Conservation (phyloP, 116 monocot genomes). For the Posidonia oceanica region DNA sequence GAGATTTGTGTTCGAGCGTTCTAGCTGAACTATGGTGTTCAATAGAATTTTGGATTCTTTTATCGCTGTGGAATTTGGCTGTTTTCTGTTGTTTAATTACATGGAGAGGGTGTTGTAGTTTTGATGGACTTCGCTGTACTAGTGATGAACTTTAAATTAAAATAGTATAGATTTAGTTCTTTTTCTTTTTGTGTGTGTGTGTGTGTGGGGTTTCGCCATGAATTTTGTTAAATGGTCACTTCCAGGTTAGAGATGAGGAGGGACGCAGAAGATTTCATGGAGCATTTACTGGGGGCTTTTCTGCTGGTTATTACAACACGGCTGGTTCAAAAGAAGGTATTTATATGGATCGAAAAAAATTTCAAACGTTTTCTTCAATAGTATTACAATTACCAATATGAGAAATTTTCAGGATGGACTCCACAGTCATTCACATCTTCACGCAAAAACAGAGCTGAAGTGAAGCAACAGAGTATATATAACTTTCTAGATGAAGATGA, state of each 20-base stretch:
- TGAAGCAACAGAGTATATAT: conserved; percentile 68
- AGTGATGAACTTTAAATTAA: too few species aligned
- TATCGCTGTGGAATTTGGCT: too few species aligned
- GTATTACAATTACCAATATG: background rate
- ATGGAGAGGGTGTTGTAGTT: too few species aligned
- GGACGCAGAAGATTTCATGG: conserved; percentile 97
- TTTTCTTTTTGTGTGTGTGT: too few species aligned
- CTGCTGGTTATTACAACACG: conserved; percentile 97
- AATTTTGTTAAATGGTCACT: background rate
- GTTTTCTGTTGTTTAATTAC: too few species aligned
- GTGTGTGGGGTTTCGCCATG: too few species aligned
- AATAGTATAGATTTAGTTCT: too few species aligned
- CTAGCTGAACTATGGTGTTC: too few species aligned
- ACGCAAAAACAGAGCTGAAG: conserved; percentile 71
- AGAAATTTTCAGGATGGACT: conserved; percentile 64
- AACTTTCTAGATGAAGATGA: conserved; percentile 96
- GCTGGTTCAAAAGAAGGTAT: conserved; percentile 94
- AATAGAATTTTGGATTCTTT: too few species aligned
- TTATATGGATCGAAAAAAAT: background rate
- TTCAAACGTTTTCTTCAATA: background rate
- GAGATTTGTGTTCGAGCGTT: too few species aligned
- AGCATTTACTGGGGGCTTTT: conserved; percentile 96
- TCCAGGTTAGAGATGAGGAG: conserved; percentile 88
- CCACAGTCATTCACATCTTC: conserved; percentile 92
- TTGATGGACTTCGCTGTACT: too few species aligned